Conservation (phyloP, 176 grass and related monocot genomes). For the Raddia guianensis region DNA sequence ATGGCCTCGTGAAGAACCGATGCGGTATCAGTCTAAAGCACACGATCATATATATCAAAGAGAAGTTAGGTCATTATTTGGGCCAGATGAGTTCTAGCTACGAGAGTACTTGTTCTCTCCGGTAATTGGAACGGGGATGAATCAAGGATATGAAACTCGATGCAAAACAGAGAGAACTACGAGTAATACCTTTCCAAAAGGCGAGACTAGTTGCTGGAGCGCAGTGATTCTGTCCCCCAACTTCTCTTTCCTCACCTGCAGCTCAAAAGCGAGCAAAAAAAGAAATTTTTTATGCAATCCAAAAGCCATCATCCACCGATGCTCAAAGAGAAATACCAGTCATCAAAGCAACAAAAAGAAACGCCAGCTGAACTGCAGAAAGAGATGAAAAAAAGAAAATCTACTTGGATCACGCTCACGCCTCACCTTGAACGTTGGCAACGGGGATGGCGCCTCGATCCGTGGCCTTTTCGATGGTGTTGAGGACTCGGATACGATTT, state of each 20-base stretch:
- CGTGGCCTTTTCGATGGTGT: slow-evolving; percentile 62
- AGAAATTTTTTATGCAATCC: slow-evolving; percentile 38
- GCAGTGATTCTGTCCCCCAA: slow-evolving; percentile 99
- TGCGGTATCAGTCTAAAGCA: slow-evolving; percentile 92
- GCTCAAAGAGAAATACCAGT: slow-evolving; percentile 36
- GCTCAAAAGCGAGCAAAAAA: slow-evolving; percentile 38
- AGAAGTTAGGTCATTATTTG: slow-evolving; percentile 49
- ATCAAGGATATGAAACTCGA: slow-evolving; percentile 38
- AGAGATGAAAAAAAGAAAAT: slow-evolving; percentile 30
- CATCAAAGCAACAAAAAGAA: slow-evolving; percentile 51
- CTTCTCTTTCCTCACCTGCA: slow-evolving; percentile 99
- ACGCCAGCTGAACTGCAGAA: slow-evolving; percentile 24
- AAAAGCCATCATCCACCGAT: slow-evolving; percentile 38
- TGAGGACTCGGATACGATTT: slow-evolving; percentile 41
- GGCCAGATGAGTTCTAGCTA: slow-evolving; percentile 22
- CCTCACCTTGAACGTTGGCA: slow-evolving; percentile 92
- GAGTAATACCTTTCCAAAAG: slow-evolving; percentile 96
- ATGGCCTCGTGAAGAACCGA: slow-evolving; percentile 99
- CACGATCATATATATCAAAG: slow-evolving; percentile 24
- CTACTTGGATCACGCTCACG: slow-evolving; percentile 3
- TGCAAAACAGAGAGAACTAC: slow-evolving; percentile 38
- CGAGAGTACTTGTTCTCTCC: slow-evolving; percentile 30
- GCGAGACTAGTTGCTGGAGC: slow-evolving; percentile 96
- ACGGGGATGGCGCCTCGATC: slow-evolving; percentile 77
- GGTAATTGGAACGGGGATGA: slow-evolving; percentile 30